Conservation (phyloP, 2,329 filamentous ascomycete genomes). For the Paraphoma sp. region DNA sequence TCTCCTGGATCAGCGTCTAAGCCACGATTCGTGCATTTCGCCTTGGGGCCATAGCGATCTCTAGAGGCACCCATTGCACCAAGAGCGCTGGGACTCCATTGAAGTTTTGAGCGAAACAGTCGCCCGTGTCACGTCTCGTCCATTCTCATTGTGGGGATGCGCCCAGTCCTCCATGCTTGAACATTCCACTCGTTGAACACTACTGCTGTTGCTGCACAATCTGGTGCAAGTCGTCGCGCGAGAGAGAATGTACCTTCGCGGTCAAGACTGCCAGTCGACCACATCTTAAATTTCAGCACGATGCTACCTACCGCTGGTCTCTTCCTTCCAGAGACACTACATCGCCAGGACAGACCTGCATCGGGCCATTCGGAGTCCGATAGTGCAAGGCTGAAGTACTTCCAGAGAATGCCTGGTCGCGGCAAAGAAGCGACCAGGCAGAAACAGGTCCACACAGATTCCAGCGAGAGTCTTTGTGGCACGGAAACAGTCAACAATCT, state of each 20-base stretch:
- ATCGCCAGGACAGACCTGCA: constrained; percentile 6
- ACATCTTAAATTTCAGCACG: constrained; percentile 1
- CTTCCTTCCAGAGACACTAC: constrained; percentile 27
- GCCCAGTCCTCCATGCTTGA: background rate
- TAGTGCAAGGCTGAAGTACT: constrained; percentile 12
- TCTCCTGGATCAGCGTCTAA: background rate
- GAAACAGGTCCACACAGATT: constrained; percentile 13
- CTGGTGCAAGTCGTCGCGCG: background rate
- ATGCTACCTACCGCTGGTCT: constrained; percentile 23
- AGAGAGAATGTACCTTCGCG: too few species aligned
- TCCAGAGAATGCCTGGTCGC: constrained; percentile 17
- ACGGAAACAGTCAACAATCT: constrained; percentile 15
- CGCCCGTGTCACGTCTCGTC: too few species aligned
- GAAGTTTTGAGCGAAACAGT: too few species aligned
- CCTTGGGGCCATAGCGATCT: background rate
- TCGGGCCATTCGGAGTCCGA: constrained; percentile 7
- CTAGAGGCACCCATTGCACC: too few species aligned
- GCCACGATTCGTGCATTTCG: background rate
- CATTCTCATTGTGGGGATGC: too few species aligned
- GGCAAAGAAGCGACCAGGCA: constrained; percentile 7
- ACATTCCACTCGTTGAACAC: background rate
- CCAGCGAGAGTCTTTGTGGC: constrained; percentile 3
- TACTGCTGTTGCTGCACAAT: background rate
- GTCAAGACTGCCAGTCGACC: background rate
- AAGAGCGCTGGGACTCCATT: too few species aligned